Percentiles rank a stretch among this genome's conserved stretches.
These are phyloP conservation scores for Aspergillus ellipticus DNA, from an alignment of 495 filamentous ascomycete genomes.

Conservation along the genomic window DNA sequence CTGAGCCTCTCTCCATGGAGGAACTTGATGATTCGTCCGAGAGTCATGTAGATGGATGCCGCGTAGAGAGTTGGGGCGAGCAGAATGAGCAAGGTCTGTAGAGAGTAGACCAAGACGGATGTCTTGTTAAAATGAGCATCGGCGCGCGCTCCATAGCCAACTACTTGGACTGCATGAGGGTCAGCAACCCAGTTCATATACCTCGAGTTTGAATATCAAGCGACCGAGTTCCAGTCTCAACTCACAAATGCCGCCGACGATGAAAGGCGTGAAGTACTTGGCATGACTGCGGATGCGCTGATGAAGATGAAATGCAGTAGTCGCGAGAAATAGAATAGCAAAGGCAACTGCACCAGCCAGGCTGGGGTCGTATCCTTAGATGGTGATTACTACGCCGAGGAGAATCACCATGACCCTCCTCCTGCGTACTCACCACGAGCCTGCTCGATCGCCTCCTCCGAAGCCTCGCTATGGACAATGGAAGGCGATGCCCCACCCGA, in stretches of 20 bases:
- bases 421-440: not conserved
- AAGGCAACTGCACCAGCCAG: not conserved
- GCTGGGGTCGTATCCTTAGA: not conserved
- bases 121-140: slow-evolving; percentile 7
- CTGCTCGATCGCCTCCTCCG: not conserved
- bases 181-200: not conserved
- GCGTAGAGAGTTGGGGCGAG: slow-evolving; percentile 36
- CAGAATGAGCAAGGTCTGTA: slow-evolving; percentile 25
- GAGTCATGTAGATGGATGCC: slow-evolving; percentile 52
- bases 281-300: not conserved
- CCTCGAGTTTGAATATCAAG: not conserved
- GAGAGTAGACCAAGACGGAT: slow-evolving; percentile 14
- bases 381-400: not conserved
- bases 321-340: not conserved
- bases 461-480: not conserved
- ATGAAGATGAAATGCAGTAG: not conserved
- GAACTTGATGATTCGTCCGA: slow-evolving; percentile 40
- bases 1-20: slow-evolving; percentile 30
- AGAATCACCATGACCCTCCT: not conserved
- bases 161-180: slow-evolving; percentile 41
- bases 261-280: not conserved
- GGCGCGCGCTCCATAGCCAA: slow-evolving; percentile 39
- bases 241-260: slow-evolving; percentile 1
- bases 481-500: not conserved
- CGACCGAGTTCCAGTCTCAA: not conserved